Percentiles rank a stretch among this genome's conserved stretches.
Conservation (phyloP, 345 rosid genomes). For the Orychophragmus violaceus region DNA sequence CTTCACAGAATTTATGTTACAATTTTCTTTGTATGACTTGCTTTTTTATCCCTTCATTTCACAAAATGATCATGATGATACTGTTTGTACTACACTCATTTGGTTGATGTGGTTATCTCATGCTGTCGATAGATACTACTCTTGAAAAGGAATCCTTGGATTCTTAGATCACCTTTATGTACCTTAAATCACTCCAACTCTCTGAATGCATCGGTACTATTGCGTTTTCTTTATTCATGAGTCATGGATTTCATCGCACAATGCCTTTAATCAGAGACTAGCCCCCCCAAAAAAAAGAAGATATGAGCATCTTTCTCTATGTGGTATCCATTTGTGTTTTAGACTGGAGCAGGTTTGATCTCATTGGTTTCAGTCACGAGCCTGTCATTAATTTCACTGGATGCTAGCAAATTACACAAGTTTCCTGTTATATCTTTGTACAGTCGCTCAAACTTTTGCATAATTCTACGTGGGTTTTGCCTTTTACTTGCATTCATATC, state of each 20-base stretch:
- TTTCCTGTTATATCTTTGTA: conserved; percentile 1
- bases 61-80: background rate
- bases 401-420: background rate
- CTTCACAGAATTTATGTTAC: background rate
- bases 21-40: background rate
- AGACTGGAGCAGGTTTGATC: background rate
- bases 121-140: background rate
- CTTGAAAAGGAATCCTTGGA: background rate
- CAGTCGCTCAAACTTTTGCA: background rate
- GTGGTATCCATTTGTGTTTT: conserved; percentile 4
- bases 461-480: background rate
- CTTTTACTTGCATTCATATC: conserved; percentile 1
- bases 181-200: background rate
- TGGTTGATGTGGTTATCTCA: background rate
- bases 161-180: conserved; percentile 4
- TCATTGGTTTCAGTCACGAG: background rate
- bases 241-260: background rate
- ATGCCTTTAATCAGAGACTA: background rate
- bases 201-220: background rate
- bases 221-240: background rate
- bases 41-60: conserved; percentile 4
- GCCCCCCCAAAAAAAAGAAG: background rate
- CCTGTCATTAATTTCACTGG: background rate
- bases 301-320: background rate
- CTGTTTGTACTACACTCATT: background rate